A percentile compares a stretch with the other conserved stretches of the same genome.
These are phyloP conservation scores for Penicillium canescens DNA, from an alignment of 495 filamentous ascomycete genomes.

Conservation along the genomic window DNA sequence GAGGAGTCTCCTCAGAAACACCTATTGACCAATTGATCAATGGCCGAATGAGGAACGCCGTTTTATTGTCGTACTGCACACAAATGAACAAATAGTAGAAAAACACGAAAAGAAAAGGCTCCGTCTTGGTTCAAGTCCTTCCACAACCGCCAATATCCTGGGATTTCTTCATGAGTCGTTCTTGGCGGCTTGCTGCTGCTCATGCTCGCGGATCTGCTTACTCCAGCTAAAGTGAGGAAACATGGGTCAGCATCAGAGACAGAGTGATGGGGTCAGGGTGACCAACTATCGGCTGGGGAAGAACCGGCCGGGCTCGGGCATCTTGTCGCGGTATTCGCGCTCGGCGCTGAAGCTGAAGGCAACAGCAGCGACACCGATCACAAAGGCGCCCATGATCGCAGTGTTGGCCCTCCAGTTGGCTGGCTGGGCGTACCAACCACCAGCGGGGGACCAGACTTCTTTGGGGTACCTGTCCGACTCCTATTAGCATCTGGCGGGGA, in stretches of 20 bases:
- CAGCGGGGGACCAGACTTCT: constrained; percentile 97
- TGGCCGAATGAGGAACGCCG: constrained; percentile 39
- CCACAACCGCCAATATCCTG: constrained; percentile 15
- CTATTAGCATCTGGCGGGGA: constrained; percentile 21
- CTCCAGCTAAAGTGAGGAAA: constrained; percentile 67
- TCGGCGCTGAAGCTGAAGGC: constrained; percentile 83
- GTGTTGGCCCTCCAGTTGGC: constrained; percentile 95
- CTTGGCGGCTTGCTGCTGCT: constrained; percentile 58
- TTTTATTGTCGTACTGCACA: constrained; percentile 50
- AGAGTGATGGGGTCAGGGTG: constrained; percentile 6
- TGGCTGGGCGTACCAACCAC: constrained; percentile 95
- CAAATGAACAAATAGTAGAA: constrained; percentile 33
- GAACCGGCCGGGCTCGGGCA: constrained; percentile 86
- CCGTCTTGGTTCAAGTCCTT: constrained; percentile 28
- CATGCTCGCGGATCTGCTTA: constrained; percentile 86
- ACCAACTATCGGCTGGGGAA: constrained; percentile 95
- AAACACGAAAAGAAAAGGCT: constrained; percentile 37
- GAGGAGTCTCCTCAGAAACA: constrained; percentile 48
- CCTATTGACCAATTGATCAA: constrained; percentile 46
- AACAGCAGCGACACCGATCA: constrained; percentile 72
- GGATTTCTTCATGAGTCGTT: constrained; percentile 50
- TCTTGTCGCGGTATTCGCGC: constrained; percentile 72
- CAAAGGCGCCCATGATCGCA: constrained; percentile 70
- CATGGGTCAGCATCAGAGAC: constrained; percentile 17
- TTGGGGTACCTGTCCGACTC: constrained; percentile 78